Percentiles rank a stretch among this genome's conserved stretches.
Evolutionary conservation across 306 rosid species (phyloP).

Genomic region (Amphicarpaea edgeworthii): DNA sequence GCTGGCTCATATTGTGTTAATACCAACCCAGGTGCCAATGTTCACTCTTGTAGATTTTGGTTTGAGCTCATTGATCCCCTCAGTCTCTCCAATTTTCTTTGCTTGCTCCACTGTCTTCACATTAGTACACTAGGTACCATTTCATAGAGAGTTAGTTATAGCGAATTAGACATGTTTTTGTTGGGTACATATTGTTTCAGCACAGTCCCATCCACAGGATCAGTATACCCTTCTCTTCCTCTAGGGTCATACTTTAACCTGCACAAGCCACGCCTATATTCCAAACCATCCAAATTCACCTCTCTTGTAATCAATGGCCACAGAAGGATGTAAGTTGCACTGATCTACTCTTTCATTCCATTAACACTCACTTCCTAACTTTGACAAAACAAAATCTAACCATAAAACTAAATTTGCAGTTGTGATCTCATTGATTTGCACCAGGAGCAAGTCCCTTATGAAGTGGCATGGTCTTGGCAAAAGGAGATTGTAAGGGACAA

Average conservation of each 20-base stretch:
- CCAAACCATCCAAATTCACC: background rate
- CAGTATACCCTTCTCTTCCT: constrained; percentile 5
- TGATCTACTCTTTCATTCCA: background rate
- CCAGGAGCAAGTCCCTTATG: constrained; percentile 63
- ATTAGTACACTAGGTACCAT: background rate
- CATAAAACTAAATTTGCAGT: constrained; percentile 47
- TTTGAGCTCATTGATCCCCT: background rate
- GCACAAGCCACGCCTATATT: constrained; percentile 6
- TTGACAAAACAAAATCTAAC: constrained; percentile 19
- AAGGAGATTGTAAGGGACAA: constrained; percentile 50
- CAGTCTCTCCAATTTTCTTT: background rate
- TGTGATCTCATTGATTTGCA: constrained; percentile 78
- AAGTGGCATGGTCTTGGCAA: constrained; percentile 62
- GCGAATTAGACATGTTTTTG: constrained; percentile 33
- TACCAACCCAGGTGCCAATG: constrained; percentile 9
- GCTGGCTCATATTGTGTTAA: background rate
- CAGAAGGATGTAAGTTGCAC: background rate
- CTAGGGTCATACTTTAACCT: background rate
- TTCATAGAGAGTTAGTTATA: constrained; percentile 1
- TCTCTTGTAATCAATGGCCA: constrained; percentile 16
- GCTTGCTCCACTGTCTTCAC: background rate
- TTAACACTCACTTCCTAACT: background rate
- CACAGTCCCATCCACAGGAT: constrained; percentile 1
- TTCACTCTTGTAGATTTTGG: background rate
- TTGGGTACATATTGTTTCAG: constrained; percentile 23